Percentiles rank a stretch among this genome's conserved stretches.
Evolutionary conservation across 176 grass and related monocot genomes (phyloP).

Genomic region (Hordeum marinum): DNA sequence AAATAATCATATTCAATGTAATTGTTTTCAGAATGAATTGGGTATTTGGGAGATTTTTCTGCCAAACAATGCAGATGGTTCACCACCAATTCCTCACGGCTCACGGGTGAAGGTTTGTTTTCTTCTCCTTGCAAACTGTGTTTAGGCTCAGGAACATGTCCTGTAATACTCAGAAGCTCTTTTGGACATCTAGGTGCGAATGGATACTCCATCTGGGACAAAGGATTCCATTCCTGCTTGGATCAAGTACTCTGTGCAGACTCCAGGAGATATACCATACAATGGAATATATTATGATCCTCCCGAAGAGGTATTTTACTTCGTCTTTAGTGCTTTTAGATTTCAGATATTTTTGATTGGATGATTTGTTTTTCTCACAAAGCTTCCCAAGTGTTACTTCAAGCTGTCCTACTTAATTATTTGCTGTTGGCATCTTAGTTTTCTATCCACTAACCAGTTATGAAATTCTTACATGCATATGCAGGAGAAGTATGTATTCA

Average conservation of each 20-base stretch:
- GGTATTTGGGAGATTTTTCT: conserved; percentile 92
- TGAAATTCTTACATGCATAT: conserved; percentile 25
- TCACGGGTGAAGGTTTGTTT: conserved; percentile 84
- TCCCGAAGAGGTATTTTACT: conserved; percentile 65
- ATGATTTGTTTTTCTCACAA: background rate
- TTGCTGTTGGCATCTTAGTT: background rate
- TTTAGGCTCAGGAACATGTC: conserved; percentile 6
- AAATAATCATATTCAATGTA: conserved; percentile 25
- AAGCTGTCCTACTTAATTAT: background rate
- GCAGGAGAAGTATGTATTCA: conserved; percentile 88
- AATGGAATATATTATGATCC: conserved; percentile 99
- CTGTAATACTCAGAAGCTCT: background rate
- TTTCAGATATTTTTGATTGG: conserved; percentile 6
- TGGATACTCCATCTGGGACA: conserved; percentile 85
- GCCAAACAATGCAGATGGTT: conserved; percentile 82
- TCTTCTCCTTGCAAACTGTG: background rate
- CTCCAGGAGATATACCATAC: conserved; percentile 76
- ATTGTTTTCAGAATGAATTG: conserved; percentile 66
- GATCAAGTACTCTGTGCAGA: conserved; percentile 92
- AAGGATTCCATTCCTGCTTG: conserved; percentile 99
- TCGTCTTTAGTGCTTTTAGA: background rate
- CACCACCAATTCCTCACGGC: conserved; percentile 81
- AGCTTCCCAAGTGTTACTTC: background rate
- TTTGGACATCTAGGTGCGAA: conserved; percentile 62
- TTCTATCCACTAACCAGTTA: background rate